Evolutionary conservation across 1,284 basidiomycete genomes (phyloP).

Genomic region (Pseudozyma thailandica): DNA sequence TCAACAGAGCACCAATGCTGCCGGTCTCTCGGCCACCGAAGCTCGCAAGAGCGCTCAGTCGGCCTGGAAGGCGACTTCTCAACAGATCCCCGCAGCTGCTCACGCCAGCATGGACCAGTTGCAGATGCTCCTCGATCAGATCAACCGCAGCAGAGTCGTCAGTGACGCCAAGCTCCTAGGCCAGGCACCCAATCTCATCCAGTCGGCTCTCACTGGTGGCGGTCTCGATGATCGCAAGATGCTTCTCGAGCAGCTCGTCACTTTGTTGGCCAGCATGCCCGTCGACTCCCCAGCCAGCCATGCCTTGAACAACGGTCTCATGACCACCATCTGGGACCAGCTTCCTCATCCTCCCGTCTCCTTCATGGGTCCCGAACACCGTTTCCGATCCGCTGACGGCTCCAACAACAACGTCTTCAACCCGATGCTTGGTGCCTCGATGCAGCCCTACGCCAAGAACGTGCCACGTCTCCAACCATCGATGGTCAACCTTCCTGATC

Average conservation of each 20-base stretch:
- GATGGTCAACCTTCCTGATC: slow-evolving; percentile 41
- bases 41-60: slow-evolving; percentile 16
- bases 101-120: slow-evolving; percentile 17
- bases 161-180: slow-evolving; percentile 41
- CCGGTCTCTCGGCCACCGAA: slow-evolving; percentile 30
- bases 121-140: slow-evolving; percentile 24
- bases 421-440: slow-evolving; percentile 75
- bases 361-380: slow-evolving; percentile 71
- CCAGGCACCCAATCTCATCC: slow-evolving; percentile 31
- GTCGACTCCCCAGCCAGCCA: slow-evolving; percentile 39
- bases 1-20: slow-evolving; percentile 27
- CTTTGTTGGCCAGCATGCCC: slow-evolving; percentile 50
- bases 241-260: slow-evolving; percentile 56
- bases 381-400: slow-evolving; percentile 65
- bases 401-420: slow-evolving; percentile 76
- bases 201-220: slow-evolving; percentile 20
- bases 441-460: slow-evolving; percentile 46
- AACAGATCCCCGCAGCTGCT: slow-evolving; percentile 8
- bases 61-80: slow-evolving; percentile 23
- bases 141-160: slow-evolving; percentile 35
- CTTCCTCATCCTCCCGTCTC: slow-evolving; percentile 79
- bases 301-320: slow-evolving; percentile 36
- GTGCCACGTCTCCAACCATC: slow-evolving; percentile 34
- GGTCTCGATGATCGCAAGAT: slow-evolving; percentile 57
- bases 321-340: slow-evolving; percentile 69